phyloP scores from a whole-genome alignment of 202 grass and related monocot genomes.

The Setaria viridis region DNA sequence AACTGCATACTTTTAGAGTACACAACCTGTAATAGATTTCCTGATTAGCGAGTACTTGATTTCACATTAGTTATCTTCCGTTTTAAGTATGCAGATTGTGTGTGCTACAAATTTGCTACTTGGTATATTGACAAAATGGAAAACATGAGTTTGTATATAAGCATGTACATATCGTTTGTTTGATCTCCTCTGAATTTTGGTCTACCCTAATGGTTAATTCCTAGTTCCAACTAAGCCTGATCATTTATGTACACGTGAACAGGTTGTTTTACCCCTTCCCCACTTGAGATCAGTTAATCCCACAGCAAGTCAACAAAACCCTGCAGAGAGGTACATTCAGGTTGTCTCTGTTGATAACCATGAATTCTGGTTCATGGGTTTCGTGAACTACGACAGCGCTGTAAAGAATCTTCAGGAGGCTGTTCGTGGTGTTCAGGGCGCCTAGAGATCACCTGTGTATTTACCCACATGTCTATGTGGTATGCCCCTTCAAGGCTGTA shows the following conservation, averaged over 20 bases:
- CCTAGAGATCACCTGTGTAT: conserved; percentile 4
- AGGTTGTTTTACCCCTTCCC: conserved; percentile 57
- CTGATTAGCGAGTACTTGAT: background rate
- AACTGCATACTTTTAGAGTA: background rate
- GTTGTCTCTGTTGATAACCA: conserved; percentile 81
- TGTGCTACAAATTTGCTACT: background rate
- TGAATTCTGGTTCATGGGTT: conserved; percentile 99
- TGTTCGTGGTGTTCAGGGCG: conserved; percentile 45
- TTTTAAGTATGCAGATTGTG: background rate
- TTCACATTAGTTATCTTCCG: background rate
- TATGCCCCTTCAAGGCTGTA: background rate
- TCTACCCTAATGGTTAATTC: background rate
- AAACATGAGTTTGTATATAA: background rate
- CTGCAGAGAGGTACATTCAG: conserved; percentile 71
- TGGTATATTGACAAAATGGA: background rate
- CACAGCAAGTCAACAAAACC: conserved; percentile 49
- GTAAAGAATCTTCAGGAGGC: conserved; percentile 77
- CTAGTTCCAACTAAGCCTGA: background rate
- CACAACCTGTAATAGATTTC: background rate
- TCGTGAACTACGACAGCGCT: conserved; percentile 85
- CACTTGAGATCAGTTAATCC: conserved; percentile 59
- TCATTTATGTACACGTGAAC: conserved; percentile 8
- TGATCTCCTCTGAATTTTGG: background rate
- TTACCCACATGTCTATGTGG: background rate
- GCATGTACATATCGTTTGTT: background rate